A percentile compares a stretch with the other conserved stretches of the same genome.
These are phyloP conservation scores for Botrytis byssoidea DNA, from an alignment of 2,329 filamentous ascomycete genomes.

Conservation along the genomic window DNA sequence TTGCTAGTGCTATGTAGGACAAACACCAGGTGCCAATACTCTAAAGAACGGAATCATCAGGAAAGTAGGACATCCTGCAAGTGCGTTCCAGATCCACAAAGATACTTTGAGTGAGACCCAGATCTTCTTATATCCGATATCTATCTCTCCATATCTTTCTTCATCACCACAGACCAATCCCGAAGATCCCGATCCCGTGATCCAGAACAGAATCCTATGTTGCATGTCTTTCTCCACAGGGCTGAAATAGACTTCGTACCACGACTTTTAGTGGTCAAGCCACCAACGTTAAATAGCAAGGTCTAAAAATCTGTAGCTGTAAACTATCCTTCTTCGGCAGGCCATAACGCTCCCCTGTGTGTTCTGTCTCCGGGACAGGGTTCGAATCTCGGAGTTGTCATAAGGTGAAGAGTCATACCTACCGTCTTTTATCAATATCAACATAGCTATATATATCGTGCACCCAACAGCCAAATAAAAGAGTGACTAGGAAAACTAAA, in stretches of 20 bases:
- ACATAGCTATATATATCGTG: background rate
- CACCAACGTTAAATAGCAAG: background rate
- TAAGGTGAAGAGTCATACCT: background rate
- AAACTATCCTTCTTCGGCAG: background rate
- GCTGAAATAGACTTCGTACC: conserved; percentile 12
- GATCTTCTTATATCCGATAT: background rate
- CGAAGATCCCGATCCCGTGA: background rate
- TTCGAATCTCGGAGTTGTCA: background rate
- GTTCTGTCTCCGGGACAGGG: background rate
- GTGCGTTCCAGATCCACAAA: background rate
- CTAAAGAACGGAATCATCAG: background rate
- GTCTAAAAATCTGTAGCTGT: background rate
- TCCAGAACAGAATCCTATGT: background rate
- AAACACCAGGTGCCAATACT: background rate
- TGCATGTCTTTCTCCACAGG: conserved; percentile 9
- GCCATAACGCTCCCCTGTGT: background rate
- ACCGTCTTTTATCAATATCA: background rate
- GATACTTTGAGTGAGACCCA: background rate
- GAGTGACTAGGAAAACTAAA: no score
- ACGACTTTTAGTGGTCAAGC: background rate
- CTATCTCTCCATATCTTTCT: background rate
- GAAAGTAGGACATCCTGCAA: background rate
- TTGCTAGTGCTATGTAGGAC: background rate
- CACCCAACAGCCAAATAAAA: background rate
- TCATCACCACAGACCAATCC: background rate